Evolutionary conservation across 2,329 filamentous ascomycete species (phyloP), one percentile per base, ranked within the genome.

Genomic region (Monilinia fructigena): DNA sequence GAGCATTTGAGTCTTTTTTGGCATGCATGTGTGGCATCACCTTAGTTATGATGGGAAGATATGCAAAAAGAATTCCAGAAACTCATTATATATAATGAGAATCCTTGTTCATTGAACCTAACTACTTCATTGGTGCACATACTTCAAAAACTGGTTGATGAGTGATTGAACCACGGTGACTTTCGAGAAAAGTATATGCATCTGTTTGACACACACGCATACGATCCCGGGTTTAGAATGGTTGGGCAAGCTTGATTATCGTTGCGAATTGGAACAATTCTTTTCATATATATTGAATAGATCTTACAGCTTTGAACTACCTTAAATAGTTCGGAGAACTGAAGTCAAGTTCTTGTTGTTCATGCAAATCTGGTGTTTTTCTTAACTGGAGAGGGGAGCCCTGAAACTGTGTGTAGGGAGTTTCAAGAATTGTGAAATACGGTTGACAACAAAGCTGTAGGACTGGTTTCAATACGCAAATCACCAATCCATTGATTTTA

Each of bases 51-150:
- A 10, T 50, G 47, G n/a, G 47, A 26, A 50, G n/a, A 11, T 23
- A 12, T 50, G n/a, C 7, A 12, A 77, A 97, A 97, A 48, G 93
- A 87, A 77, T 97, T 97, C 94, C 94, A 97, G 77, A 97, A 95
- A 76, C 92, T 96, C 88, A 97, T 94, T 74, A 97, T 92, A 79
- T 97, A 98, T 40, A 98, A 85, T 50, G 93, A 93, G 76, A 97
- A 97, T 3, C 94, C 94, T 78, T 97, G 93, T 77, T 98, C 94
- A 71, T 93, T 97, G 82, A 97, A 97, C 14, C 93, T 93, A 23
- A 97, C 93, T 28, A 98, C 85, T 78, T 97, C 94, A 26, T 50
- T 16, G 4, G 11, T 12, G 47, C 47, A 50, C n/a, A 50, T 26
- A 5, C n/a, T 4, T 50, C 23, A 4, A 14, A 50, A 4, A 14